phyloP scores from a whole-genome alignment of 352 stramenopile species.

The Pythium rhizo-oryzae region DNA sequence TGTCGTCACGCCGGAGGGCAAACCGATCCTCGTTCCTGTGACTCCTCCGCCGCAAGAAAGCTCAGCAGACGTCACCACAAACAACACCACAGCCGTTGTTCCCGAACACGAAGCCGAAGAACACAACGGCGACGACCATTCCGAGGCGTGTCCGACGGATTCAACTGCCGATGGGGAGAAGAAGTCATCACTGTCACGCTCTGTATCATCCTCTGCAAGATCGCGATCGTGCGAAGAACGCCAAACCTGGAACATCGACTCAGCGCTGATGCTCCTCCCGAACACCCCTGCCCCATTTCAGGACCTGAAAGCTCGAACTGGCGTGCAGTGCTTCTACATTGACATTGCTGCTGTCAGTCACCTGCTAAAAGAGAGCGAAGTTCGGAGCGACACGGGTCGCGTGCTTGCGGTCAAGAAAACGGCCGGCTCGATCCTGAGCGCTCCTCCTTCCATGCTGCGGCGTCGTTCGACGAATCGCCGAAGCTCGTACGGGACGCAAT shows the following conservation, averaged over 20 bases:
- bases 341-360: slow-evolving; percentile 38
- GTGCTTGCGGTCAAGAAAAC: slow-evolving; percentile 20
- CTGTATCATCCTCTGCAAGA: background rate
- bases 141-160: background rate
- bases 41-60: background rate
- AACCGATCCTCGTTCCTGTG: slow-evolving; percentile 2
- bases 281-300: slow-evolving; percentile 14
- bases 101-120: slow-evolving; percentile 7
- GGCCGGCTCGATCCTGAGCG: background rate
- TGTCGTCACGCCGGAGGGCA: slow-evolving; percentile 20
- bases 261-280: slow-evolving; percentile 28
- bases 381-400: slow-evolving; percentile 1
- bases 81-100: background rate
- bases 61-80: background rate
- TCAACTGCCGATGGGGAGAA: background rate
- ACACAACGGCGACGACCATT: background rate
- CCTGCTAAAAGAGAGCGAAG: slow-evolving; percentile 15
- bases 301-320: slow-evolving; percentile 43
- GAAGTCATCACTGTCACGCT: background rate
- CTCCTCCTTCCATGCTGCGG: slow-evolving; percentile 10
- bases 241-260: slow-evolving; percentile 21
- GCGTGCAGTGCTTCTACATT: slow-evolving; percentile 64
- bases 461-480: slow-evolving; percentile 25
- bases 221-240: slow-evolving; percentile 1
- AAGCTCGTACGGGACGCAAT: slow-evolving; percentile 23